Percentiles rank a stretch among this genome's conserved stretches.
These are phyloP conservation scores for Colletotrichum higginsianum DNA, from an alignment of 2,329 filamentous ascomycete species.

Conservation along the genomic window DNA sequence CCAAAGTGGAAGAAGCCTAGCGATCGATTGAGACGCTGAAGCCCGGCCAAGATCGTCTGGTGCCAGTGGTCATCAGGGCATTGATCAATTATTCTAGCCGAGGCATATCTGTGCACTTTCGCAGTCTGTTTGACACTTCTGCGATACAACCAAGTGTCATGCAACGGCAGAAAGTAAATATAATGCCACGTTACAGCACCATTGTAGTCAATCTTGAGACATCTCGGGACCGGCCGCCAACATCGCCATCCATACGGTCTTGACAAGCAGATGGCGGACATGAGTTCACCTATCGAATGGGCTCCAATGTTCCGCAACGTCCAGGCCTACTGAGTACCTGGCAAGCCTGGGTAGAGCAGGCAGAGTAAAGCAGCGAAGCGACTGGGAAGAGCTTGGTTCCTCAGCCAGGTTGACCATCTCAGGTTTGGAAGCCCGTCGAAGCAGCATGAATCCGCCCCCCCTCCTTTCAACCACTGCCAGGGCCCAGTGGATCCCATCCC, in stretches of 20 bases:
- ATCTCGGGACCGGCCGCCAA: conserved; percentile 14
- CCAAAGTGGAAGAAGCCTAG: conserved; percentile 20
- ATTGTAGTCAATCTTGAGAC: conserved; percentile 9
- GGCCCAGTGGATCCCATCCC: conserved; percentile 25
- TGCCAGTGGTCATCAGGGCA: conserved; percentile 3
- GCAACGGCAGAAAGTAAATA: not conserved
- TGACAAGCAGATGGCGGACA: not conserved
- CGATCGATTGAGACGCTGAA: conserved; percentile 19
- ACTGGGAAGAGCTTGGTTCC: conserved; percentile 23
- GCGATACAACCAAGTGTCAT: not conserved
- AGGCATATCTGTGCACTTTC: conserved; percentile 22
- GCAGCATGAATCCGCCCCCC: conserved; percentile 32
- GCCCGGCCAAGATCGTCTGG: conserved; percentile 23
- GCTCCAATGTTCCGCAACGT: conserved; percentile 3
- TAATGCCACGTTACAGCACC: not conserved
- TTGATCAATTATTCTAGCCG: not conserved
- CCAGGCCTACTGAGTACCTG: no score
- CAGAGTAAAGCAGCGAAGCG: not conserved
- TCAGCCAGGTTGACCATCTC: conserved; percentile 28
- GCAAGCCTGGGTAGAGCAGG: no score
- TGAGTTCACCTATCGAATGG: not conserved
- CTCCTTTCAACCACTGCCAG: conserved; percentile 30
- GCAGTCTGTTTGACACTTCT: not conserved
- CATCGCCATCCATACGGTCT: not conserved
- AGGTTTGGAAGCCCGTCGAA: conserved; percentile 41